Base-by-base conservation (phyloP, 2,329 filamentous ascomycete species). In the Nigrospora osmanthi region DNA sequence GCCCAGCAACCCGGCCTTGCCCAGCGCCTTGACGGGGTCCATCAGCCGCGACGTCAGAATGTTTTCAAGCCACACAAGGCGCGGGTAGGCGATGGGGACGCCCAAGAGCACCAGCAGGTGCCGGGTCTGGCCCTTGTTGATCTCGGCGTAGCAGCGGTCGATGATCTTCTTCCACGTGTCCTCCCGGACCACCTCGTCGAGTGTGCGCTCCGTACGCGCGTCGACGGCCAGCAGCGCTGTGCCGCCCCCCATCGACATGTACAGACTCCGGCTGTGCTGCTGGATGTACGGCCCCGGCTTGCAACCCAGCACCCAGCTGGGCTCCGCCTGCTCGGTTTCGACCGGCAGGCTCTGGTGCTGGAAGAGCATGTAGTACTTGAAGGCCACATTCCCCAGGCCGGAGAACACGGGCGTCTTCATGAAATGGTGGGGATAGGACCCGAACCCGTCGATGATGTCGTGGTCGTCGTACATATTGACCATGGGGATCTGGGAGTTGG, bases 321-420 rank as follows among this genome's bases (percentile, higher is more conserved):
- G 88, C 63, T 98, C 94, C 3, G 86, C 79, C 33, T 76, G 72
- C 53, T 94, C 83, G 1, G 83, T 89, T 67, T 98, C 93, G 38
- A 83, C 79, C 1, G 80, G 69, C 4, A 95, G 73, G 53, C 86
- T 95, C 63, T 98, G 94, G 55, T 98, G 93, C 63, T 98, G 93
- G 69, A 98, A 98, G 10, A 98, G 76, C 82, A 98, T 85, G 58
- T 98, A 98, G 66, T 97, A 98, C 63, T 98, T 98, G 77, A 93
- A 97, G 0, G 91, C 91, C 41, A 97, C 81, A 34, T 85, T 86
- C 3, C 93, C 94, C 10, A 98, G 66, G 0, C 94, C 93, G 2
- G 83, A 85, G 61, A 98, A 95, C 0, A 97, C 87, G 1, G 88
- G 85, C 3, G 87, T 88, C 52, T 78, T 80, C 89, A 96, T 97